Conservation (phyloP, 495 filamentous ascomycete species). For the Penicillium antarcticum region DNA sequence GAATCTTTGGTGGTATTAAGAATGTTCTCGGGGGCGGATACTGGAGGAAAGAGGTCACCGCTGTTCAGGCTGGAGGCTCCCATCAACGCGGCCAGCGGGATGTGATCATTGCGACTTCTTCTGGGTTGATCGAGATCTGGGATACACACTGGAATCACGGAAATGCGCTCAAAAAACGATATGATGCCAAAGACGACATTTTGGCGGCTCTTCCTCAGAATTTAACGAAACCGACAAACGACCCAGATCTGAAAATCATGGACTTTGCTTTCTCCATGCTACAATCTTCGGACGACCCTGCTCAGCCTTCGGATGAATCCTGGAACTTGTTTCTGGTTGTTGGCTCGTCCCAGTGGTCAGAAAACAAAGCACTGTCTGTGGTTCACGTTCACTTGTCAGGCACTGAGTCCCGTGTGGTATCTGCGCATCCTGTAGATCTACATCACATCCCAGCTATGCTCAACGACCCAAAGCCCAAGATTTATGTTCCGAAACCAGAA, state of each 20-base stretch:
- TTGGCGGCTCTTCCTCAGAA: constrained; percentile 15
- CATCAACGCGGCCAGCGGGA: constrained; percentile 78
- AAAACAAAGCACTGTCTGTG: constrained; percentile 25
- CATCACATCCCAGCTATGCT: constrained; percentile 19
- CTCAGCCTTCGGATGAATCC: constrained; percentile 18
- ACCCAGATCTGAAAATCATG: constrained; percentile 30
- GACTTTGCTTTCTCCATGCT: constrained; percentile 32
- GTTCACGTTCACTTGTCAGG: constrained; percentile 27
- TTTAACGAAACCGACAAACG: constrained; percentile 24
- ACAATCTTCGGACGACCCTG: constrained; percentile 13
- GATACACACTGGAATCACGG: constrained; percentile 80
- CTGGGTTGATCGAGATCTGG: constrained; percentile 78
- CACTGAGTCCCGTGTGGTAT: constrained; percentile 26
- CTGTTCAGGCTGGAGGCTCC: constrained; percentile 66
- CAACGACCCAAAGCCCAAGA: constrained; percentile 53
- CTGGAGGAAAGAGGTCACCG: constrained; percentile 70
- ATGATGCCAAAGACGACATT: constrained; percentile 46
- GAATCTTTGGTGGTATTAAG: constrained; percentile 75
- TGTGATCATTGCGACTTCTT: constrained; percentile 69
- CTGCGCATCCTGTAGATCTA: constrained; percentile 25
- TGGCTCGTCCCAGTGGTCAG: constrained; percentile 16
- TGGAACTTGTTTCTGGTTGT: constrained; percentile 34
- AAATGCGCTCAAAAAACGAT: constrained; percentile 49
- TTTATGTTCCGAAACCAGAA: constrained; percentile 74
- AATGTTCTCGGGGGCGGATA: constrained; percentile 63